Conservation (phyloP, 2,329 filamentous ascomycete genomes). For the Myriosclerotinia duriaeana region DNA sequence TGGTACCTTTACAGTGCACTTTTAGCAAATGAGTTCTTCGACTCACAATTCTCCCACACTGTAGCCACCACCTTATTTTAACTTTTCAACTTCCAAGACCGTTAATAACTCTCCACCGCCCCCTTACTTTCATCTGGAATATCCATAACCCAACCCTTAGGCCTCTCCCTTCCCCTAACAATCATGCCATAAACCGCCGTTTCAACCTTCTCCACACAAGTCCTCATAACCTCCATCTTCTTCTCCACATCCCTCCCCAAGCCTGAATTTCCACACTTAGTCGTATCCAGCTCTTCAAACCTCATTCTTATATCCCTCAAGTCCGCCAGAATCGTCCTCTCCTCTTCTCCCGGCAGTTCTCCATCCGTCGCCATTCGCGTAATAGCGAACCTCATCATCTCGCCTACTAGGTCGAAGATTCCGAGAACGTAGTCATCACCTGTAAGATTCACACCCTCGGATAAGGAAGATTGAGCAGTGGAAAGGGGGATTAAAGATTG, state of each 20-base stretch:
- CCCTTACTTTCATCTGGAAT: conserved; percentile 43
- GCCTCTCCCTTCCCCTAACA: conserved; percentile 83
- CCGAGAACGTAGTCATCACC: conserved; percentile 86
- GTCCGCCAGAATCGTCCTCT: conserved; percentile 71
- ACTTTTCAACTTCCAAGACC: neutral
- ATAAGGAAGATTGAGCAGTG: conserved; percentile 53
- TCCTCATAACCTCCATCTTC: conserved; percentile 84
- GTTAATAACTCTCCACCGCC: conserved; percentile 38
- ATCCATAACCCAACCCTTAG: conserved; percentile 90
- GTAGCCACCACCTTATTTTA: neutral
- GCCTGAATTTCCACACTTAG: conserved; percentile 49
- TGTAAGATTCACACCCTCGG: conserved; percentile 61
- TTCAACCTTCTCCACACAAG: conserved; percentile 93
- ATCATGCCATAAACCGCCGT: conserved; percentile 82
- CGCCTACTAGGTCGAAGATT: conserved; percentile 89
- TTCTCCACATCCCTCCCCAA: conserved; percentile 65
- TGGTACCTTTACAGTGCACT: neutral
- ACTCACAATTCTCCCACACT: neutral
- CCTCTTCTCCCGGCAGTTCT: conserved; percentile 45
- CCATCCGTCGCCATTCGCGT: conserved; percentile 73
- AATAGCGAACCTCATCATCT: conserved; percentile 96
- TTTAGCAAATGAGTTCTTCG: neutral
- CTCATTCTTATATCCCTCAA: conserved; percentile 73
- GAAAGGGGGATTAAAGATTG: conserved; percentile 71
- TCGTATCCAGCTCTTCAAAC: conserved; percentile 70